Conservation (phyloP, 108 stramenopile species). For the Fragilaria crotonensis region DNA sequence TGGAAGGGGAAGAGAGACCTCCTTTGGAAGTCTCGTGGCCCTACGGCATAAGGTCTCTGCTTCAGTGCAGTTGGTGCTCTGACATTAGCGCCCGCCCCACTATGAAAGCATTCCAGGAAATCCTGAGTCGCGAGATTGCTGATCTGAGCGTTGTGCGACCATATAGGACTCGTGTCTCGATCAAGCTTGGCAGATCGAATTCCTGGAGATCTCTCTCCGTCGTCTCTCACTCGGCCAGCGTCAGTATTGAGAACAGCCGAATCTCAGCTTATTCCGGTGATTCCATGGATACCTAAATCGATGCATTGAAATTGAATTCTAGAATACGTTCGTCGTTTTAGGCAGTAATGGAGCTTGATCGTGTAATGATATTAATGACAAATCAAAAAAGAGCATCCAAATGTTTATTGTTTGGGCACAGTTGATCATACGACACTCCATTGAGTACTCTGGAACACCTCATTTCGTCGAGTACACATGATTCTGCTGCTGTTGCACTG, state of each 20-base stretch:
- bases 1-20: slow-evolving; percentile 8
- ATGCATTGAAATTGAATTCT: too few species aligned
- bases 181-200: background rate
- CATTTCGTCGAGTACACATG: too few species aligned
- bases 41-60: background rate
- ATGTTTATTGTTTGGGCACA: too few species aligned
- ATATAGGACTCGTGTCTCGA: background rate
- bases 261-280: background rate
- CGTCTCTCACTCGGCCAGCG: background rate
- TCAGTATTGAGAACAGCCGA: background rate
- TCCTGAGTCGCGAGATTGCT: background rate
- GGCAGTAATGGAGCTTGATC: too few species aligned
- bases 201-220: background rate
- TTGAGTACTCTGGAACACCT: too few species aligned
- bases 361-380: too few species aligned
- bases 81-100: slow-evolving; percentile 6
- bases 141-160: background rate
- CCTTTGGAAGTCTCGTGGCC: slow-evolving; percentile 1
- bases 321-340: too few species aligned
- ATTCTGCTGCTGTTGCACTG: too few species aligned
- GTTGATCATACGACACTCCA: too few species aligned
- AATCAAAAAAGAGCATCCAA: too few species aligned
- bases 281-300: background rate
- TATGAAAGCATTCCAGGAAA: slow-evolving; percentile 5
- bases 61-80: slow-evolving; percentile 7